Base-by-base conservation (phyloP, 2,329 filamentous ascomycete genomes). In the Cladosporium sp. region DNA sequence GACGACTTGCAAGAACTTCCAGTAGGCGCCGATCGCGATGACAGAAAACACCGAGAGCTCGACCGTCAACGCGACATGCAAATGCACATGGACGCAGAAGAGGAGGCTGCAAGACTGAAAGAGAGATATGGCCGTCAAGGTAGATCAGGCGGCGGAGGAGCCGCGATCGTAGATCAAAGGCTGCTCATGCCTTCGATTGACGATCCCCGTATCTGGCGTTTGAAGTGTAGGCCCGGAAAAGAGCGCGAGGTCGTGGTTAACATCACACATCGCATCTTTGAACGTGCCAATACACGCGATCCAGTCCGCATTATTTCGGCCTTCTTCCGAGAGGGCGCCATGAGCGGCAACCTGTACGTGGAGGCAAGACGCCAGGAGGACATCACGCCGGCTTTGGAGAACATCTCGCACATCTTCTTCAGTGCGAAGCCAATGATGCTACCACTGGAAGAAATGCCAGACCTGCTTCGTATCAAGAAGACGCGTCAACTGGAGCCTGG, bases 381-480 rank as follows among this genome's bases (percentile, higher is more conserved):
- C 74, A 90, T 97, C 65, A 79, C 92, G 69, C 82, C 87, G 55
- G 90, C 91, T 7, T 80, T 96, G 42, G 90, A 96, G 62, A 89
- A 88, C 42, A 84, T 99, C 69, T 84, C 90, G 61, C 92, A 96
- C 70, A 89, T 96, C 38, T 99, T 97, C 72, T 90, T 93, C 56
- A 86, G 91, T 59, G 88, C 85, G 28, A 94, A 92, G 74, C 88
- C 94, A 77, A 84, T 92, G 45, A 80, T 97, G 54, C 91, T 99
- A 42, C 90, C 94, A 51, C 92, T 97, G 69, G 96, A 96, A 73
- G 94, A 99, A 75, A 96, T 97, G 87, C 93, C 94, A 1, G 94
- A 97, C 74, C 83, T 99, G n/a, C 81, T 99, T 17, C 86, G 92
- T 54, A 90, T 96, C 28, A 87, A 86, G 61, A 96, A 96, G 77